Percentiles rank a stretch among this genome's conserved stretches.
phyloP scores from a whole-genome alignment of 2,329 filamentous ascomycete species.

The Mollisia scopiformis region DNA sequence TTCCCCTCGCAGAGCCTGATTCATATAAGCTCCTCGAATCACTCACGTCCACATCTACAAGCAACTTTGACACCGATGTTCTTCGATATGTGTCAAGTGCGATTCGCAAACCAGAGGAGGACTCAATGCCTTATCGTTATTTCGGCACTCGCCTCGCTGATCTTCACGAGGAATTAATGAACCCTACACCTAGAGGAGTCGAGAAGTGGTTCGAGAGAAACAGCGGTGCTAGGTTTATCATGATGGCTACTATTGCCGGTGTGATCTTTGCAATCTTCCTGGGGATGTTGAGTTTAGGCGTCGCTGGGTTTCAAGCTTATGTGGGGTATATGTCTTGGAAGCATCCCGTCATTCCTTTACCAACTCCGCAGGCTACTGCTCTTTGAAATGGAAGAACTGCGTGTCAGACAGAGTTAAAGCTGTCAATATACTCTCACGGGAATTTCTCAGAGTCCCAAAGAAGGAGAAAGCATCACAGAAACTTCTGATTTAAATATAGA shows the following conservation, averaged over 20 bases:
- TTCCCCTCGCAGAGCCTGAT: constrained; percentile 26
- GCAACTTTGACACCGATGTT: constrained; percentile 16
- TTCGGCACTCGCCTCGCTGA: constrained; percentile 32
- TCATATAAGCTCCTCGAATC: constrained; percentile 23
- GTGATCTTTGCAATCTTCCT: constrained; percentile 36
- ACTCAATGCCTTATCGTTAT: constrained; percentile 30
- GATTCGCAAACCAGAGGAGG: constrained; percentile 20
- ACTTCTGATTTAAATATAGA: no score
- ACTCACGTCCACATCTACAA: constrained; percentile 16
- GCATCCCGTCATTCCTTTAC: constrained; percentile 28
- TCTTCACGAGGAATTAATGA: constrained; percentile 33
- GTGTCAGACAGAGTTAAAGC: no score
- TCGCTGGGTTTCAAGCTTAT: constrained; percentile 37
- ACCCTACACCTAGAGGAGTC: constrained; percentile 30
- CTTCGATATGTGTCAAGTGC: constrained; percentile 11
- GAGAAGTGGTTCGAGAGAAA: constrained; percentile 34
- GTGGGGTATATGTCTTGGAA: constrained; percentile 38
- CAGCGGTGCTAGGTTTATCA: constrained; percentile 35
- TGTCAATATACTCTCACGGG: no score
- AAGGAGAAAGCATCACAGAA: no score
- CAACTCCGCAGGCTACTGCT: no score
- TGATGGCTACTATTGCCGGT: constrained; percentile 37
- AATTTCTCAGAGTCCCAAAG: no score
- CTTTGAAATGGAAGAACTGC: no score
- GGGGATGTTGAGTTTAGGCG: constrained; percentile 29